Evolutionary conservation across 2,329 filamentous ascomycete genomes (phyloP), one percentile per base, ranked within the genome.

Genomic region (Monosporascus ibericus): DNA sequence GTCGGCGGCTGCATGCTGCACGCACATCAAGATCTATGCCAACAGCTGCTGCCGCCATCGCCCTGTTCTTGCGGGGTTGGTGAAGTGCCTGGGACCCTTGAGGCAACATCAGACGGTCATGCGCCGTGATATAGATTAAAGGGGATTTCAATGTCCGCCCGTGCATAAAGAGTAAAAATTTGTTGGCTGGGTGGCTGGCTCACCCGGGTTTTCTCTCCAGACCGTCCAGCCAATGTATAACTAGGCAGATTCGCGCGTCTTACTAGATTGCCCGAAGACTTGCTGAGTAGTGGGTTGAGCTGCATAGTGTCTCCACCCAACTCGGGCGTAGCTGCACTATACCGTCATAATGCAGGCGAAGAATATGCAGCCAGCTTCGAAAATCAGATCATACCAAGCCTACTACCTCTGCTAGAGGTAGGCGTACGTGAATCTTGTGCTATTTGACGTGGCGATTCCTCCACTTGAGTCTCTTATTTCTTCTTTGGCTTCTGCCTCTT

Each of bases 401-500:
- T 40, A 42, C 53, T 9, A 53, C 38, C 36, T 38, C 47, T 40
- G 37, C 44, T 38, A 18, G 20, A 24, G 7, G 30, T 20, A 24
- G 48, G 50, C 46, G 44, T 40, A 48, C 48, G 30, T 42, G 30
- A 40, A 27, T 47, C 20, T 34, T 51, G 22, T 42, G 49, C 30
- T 30, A 27, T 39, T 36, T 37, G 24, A 14, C 2, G 2, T 27
- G 15, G 6, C 22, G 42, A 46, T 46, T 9, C 20, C 42, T 30
- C 24, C 42, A 17, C 24, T 15, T 14, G 30, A 6, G n/a, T 25
- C 24, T 24, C 40, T 55, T 70, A 68, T 52, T 69, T 72, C 48
- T 72, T 62, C 63, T 75, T 75, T 49, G 72, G 61, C 56, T 71
- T 66, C 56, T 75, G 68, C 55, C 66, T 69, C 64, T 76, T 77